phyloP scores from a whole-genome alignment of 257 asterid species.

The Solanum sejunctum region DNA sequence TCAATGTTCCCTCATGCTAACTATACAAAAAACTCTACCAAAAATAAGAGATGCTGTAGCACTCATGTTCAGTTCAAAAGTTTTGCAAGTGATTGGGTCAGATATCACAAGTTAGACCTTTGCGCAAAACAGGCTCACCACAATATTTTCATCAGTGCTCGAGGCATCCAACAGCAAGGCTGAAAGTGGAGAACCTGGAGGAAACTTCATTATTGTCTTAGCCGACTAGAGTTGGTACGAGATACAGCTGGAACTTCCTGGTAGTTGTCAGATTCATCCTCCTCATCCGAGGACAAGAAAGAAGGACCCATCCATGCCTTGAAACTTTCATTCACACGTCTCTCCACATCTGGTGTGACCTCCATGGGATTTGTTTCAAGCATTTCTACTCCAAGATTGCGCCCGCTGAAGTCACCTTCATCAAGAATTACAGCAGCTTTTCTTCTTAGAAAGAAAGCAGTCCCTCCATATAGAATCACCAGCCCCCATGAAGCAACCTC shows the following conservation, averaged over 20 bases:
- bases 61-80: not conserved
- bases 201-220: conserved; percentile 28
- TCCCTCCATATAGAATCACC: conserved; percentile 70
- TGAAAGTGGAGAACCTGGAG: not conserved
- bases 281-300: conserved; percentile 80
- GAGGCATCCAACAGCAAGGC: not conserved
- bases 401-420: conserved; percentile 39
- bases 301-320: conserved; percentile 98
- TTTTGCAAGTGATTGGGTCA: not conserved
- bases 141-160: not conserved
- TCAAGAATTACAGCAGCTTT: conserved; percentile 57
- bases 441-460: conserved; percentile 57
- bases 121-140: not conserved
- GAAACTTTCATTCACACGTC: conserved; percentile 73
- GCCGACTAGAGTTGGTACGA: conserved; percentile 37
- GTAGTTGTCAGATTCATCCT: conserved; percentile 70
- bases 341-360: conserved; percentile 74
- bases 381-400: conserved; percentile 79
- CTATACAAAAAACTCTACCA: not conserved
- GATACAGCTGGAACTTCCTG: conserved; percentile 31
- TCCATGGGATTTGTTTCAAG: conserved; percentile 65
- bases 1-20: not conserved
- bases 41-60: not conserved
- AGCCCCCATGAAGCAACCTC: conserved; percentile 77
- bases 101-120: not conserved